A percentile compares a stretch with the other conserved stretches of the same genome.
Conservation (phyloP, 768 basidiomycete species). For the Trametes elegans region DNA sequence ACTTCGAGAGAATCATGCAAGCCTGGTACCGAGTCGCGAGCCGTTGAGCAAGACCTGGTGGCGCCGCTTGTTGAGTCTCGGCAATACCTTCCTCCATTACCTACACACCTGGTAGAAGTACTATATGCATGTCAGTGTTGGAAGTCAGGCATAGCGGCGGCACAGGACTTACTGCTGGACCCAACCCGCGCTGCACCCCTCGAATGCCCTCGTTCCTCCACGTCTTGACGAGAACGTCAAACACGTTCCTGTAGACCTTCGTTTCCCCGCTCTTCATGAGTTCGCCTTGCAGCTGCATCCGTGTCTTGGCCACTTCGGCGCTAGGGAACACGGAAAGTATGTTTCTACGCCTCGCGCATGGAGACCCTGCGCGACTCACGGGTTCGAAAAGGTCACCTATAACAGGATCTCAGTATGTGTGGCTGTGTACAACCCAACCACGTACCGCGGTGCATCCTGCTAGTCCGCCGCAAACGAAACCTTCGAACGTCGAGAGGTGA, state of each 20-base stretch:
- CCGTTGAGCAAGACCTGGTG: constrained; percentile 84
- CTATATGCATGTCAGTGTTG: constrained; percentile 35
- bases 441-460: constrained; percentile 87
- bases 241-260: constrained; percentile 84
- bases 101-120: constrained; percentile 87
- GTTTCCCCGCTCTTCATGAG: constrained; percentile 65
- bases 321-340: neutral
- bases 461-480: constrained; percentile 84
- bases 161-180: constrained; percentile 63
- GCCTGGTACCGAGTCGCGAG: constrained; percentile 76
- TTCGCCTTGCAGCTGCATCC: constrained; percentile 95
- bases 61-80: neutral
- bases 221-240: constrained; percentile 79
- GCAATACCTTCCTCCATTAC: neutral
- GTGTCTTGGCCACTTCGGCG: constrained; percentile 86
- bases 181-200: constrained; percentile 86
- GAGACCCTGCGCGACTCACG: constrained; percentile 21
- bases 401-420: constrained; percentile 1
- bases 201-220: constrained; percentile 84
- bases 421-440: constrained; percentile 3
- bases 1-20: neutral
- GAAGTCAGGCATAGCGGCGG: constrained; percentile 25
- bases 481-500: constrained; percentile 60
- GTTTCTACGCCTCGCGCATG: no score
- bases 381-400: constrained; percentile 76